These are phyloP conservation scores for Fomitopsis serialis DNA, from an alignment of 768 basidiomycete species.

Conservation along the genomic window DNA sequence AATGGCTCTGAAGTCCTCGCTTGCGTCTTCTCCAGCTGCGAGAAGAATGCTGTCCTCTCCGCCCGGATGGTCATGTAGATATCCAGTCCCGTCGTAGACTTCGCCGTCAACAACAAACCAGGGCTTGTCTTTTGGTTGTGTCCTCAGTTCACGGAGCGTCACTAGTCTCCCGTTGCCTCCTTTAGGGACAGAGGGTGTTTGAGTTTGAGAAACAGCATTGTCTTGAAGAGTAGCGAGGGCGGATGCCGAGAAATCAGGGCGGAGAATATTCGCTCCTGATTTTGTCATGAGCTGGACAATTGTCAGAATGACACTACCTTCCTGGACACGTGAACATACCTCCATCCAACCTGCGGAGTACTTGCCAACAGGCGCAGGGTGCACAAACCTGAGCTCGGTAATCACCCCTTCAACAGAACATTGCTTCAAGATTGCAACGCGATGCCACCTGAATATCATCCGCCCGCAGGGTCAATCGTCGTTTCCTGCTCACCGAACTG, in stretches of 20 bases:
- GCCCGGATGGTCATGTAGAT: conserved; percentile 53
- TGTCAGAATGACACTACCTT: background rate
- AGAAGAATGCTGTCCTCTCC: conserved; percentile 49
- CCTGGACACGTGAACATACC: conserved; percentile 11
- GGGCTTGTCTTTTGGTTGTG: conserved; percentile 23
- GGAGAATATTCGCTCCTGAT: conserved; percentile 36
- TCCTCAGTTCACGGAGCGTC: conserved; percentile 36
- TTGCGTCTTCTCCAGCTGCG: conserved; percentile 54
- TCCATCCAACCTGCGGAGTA: conserved; percentile 59
- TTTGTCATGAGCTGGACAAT: conserved; percentile 36
- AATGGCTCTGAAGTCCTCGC: conserved; percentile 61
- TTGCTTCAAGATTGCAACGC: conserved; percentile 39
- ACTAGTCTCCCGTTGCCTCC: conserved; percentile 30
- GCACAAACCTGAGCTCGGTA: conserved; percentile 41
- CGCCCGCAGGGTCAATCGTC: background rate
- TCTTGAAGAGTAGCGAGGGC: background rate
- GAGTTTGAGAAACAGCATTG: background rate
- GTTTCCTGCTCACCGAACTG: background rate
- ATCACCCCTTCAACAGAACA: conserved; percentile 17
- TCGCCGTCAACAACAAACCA: conserved; percentile 47
- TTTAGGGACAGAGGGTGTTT: background rate
- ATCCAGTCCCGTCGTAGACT: conserved; percentile 47
- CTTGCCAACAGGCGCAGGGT: conserved; percentile 48
- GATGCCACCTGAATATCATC: conserved; percentile 42
- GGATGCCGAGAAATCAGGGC: conserved; percentile 30